Base-by-base conservation (phyloP, 768 basidiomycete species). In the Mycena leptocephala region DNA sequence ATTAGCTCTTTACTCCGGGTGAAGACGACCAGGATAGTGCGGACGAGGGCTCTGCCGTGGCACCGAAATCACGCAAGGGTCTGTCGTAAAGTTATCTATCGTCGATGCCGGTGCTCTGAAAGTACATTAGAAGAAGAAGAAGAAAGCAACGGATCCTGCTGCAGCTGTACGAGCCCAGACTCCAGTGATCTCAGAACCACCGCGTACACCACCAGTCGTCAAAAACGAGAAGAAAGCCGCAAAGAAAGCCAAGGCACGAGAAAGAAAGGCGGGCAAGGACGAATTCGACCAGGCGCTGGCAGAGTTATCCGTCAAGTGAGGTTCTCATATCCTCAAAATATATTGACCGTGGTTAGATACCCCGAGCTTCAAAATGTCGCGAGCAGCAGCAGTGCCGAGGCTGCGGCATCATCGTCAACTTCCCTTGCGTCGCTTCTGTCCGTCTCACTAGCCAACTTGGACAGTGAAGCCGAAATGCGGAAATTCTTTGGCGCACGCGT, bases 401-500 rank as follows among this genome's bases (percentile, higher is more conserved):
- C 72, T 33, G 35, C 73, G 22, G 53, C 81, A 9, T 79, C 79
- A 26, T 80, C 83, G 0, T 78, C 83, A 26, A 80, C 77, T 73
- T 83, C 86, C 26, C 81, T 92, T 67, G 83, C 90, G 14, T 83
- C 90, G 59, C 90, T 98, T 1, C 88, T 98, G 24, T 87, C 95
- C 0, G 93, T 98, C n/a, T 96, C 95, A 0, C 87, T 94, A 1
- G 87, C 93, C 48, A 90, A 96, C 79, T 92, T 99, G 20, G 97
- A 99, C 76, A 89, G 93, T 14, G 97, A 98, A 74, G 94, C 94
- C 0, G 98, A 99, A 82, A 91, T 99, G 85, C 93, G 95, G 70
- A 94, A 93, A 77, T 98, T 99, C 89, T 99, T 99, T 81, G 98
- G 98, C 2, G 91, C 95, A 24, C 95, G 94, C 80, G 97, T 98